Conservation (phyloP, 352 stramenopile species). For the Pythium utonaiense region DNA sequence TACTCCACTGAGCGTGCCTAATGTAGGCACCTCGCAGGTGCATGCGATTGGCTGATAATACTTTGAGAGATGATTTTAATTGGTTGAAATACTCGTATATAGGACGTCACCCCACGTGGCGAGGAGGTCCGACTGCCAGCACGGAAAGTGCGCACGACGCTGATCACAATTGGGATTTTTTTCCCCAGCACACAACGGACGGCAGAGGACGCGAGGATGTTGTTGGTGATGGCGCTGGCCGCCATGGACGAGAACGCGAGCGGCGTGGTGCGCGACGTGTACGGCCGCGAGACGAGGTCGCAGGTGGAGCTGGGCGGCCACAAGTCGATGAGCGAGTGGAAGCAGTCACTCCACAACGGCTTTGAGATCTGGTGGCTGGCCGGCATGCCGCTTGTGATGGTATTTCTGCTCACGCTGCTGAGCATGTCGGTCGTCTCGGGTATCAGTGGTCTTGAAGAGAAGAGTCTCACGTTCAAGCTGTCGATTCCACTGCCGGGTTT, state of each 20-base stretch:
- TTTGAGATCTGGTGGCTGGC: conserved; percentile 87
- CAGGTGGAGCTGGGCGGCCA: conserved; percentile 32
- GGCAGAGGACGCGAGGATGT: conserved; percentile 10
- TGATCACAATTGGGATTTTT: not conserved
- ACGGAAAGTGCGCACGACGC: not conserved
- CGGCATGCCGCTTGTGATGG: conserved; percentile 69
- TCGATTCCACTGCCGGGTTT: conserved; percentile 18
- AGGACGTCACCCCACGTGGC: conserved; percentile 5
- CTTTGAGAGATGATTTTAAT: not conserved
- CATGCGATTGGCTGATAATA: not conserved
- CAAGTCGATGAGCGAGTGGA: conserved; percentile 30
- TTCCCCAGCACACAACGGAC: not conserved
- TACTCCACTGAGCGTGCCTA: not conserved
- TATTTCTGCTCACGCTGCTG: conserved; percentile 68
- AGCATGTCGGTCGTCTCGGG: conserved; percentile 68
- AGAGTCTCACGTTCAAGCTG: conserved; percentile 29
- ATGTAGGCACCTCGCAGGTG: not conserved
- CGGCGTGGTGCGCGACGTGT: conserved; percentile 47
- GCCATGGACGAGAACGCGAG: conserved; percentile 73
- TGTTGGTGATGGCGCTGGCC: conserved; percentile 20
- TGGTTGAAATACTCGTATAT: not conserved
- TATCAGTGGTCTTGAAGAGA: conserved; percentile 46
- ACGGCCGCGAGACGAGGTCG: conserved; percentile 57
- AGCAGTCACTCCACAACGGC: conserved; percentile 67
- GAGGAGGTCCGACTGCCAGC: not conserved